These are phyloP conservation scores for Globisporangium nunn DNA, from an alignment of 352 stramenopile genomes.

Conservation along the genomic window DNA sequence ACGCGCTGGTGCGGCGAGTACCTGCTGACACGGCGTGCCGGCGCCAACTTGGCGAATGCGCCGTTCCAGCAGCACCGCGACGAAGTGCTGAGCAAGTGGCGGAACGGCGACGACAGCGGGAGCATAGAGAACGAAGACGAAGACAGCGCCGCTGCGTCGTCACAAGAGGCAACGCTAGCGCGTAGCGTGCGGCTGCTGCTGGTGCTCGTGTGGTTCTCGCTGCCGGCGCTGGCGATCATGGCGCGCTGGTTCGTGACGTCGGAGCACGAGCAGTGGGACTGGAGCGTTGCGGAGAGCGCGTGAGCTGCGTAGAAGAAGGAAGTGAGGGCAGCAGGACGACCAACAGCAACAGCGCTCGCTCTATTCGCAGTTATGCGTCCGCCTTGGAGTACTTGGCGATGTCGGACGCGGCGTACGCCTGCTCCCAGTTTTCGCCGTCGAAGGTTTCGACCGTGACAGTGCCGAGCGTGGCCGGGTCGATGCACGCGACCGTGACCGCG, in stretches of 20 bases:
- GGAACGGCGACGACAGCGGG: neutral
- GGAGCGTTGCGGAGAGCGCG: neutral
- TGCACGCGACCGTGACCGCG: constrained; percentile 68
- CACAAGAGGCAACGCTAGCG: constrained; percentile 1
- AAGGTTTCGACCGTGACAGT: constrained; percentile 57
- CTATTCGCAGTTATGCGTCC: neutral
- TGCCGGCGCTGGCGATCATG: constrained; percentile 9
- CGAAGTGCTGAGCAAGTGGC: constrained; percentile 15
- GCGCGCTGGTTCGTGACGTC: constrained; percentile 6
- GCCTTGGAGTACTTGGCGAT: constrained; percentile 33
- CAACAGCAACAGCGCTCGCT: neutral
- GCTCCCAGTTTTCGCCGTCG: constrained; percentile 73
- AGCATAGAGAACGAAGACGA: neutral
- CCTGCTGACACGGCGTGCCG: constrained; percentile 3
- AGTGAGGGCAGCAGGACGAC: too few species aligned
- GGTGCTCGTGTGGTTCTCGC: constrained; percentile 20
- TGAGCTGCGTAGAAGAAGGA: neutral
- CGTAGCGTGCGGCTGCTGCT: constrained; percentile 14
- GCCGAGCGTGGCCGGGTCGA: constrained; percentile 40
- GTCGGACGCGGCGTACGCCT: constrained; percentile 22
- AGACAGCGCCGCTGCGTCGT: neutral
- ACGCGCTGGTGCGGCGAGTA: constrained; percentile 21
- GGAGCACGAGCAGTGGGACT: constrained; percentile 7
- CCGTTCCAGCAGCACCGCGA: constrained; percentile 20
- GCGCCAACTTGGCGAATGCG: constrained; percentile 5